These are phyloP conservation scores for Candida glaebosa DNA, from an alignment of 805 yeast genomes.

Conservation along the genomic window DNA sequence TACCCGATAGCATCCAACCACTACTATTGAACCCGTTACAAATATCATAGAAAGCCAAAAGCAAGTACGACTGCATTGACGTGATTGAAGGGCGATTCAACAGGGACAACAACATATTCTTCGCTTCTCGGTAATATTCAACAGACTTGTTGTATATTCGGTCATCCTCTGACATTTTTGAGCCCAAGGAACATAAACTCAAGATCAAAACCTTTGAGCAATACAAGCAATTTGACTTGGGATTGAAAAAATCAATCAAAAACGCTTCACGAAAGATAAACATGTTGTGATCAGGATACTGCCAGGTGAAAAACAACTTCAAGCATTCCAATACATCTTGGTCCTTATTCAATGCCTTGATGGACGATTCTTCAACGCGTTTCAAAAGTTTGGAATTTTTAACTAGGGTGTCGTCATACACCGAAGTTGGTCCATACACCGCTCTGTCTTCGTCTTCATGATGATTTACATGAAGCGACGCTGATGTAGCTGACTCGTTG, in stretches of 20 bases:
- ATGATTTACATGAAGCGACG: neutral
- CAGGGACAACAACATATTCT: slow-evolving; percentile 36
- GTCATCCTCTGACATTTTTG: slow-evolving; percentile 45
- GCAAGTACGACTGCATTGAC: slow-evolving; percentile 54
- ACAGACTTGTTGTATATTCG: slow-evolving; percentile 38
- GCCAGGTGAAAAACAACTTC: slow-evolving; percentile 56
- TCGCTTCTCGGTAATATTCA: slow-evolving; percentile 46
- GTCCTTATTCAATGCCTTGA: slow-evolving; percentile 29
- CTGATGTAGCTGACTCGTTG: slow-evolving; percentile 7
- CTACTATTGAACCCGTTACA: slow-evolving; percentile 56
- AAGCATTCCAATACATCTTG: slow-evolving; percentile 34
- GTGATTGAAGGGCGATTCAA: slow-evolving; percentile 49
- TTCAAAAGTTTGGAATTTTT: slow-evolving; percentile 12
- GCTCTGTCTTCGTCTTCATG: slow-evolving; percentile 25
- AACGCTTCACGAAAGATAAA: slow-evolving; percentile 65
- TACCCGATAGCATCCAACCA: slow-evolving; percentile 63
- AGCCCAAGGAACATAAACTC: slow-evolving; percentile 58
- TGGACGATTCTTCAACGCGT: slow-evolving; percentile 11
- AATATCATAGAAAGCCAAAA: slow-evolving; percentile 59
- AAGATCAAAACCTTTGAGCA: slow-evolving; percentile 54
- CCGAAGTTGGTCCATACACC: slow-evolving; percentile 45
- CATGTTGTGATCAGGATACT: slow-evolving; percentile 60
- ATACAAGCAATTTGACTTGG: slow-evolving; percentile 47
- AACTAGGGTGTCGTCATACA: slow-evolving; percentile 33
- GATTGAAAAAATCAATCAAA: slow-evolving; percentile 56